phyloP scores from a whole-genome alignment of 495 filamentous ascomycete genomes.

The Gamarada debralockiae region DNA sequence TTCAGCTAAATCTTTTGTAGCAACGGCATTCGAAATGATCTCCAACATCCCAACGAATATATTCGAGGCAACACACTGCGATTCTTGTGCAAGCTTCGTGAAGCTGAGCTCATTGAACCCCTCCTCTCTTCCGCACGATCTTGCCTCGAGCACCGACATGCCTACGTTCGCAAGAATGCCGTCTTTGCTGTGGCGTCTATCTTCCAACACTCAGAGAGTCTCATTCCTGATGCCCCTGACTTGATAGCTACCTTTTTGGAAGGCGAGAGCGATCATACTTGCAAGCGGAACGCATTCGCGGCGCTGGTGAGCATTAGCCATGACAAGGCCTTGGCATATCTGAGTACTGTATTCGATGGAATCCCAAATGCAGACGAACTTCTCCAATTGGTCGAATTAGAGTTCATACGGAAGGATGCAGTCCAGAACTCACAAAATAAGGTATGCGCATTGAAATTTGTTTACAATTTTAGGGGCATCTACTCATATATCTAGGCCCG shows the following conservation, averaged over 20 bases:
- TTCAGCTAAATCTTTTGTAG: slow-evolving; percentile 38
- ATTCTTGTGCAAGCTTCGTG: slow-evolving; percentile 94
- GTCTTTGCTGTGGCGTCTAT: slow-evolving; percentile 94
- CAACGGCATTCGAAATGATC: slow-evolving; percentile 95
- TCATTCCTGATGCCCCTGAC: slow-evolving; percentile 96
- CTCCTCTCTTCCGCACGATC: slow-evolving; percentile 85
- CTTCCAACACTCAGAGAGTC: slow-evolving; percentile 80
- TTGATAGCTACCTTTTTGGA: slow-evolving; percentile 88
- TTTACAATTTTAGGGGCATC: background rate
- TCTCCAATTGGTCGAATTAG: slow-evolving; percentile 86
- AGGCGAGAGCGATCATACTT: slow-evolving; percentile 88
- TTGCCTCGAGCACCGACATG: slow-evolving; percentile 93
- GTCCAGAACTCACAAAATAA: slow-evolving; percentile 91
- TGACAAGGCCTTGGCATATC: slow-evolving; percentile 85
- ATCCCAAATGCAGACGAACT: slow-evolving; percentile 94
- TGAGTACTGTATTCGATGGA: slow-evolving; percentile 87
- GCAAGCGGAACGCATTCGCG: slow-evolving; percentile 97
- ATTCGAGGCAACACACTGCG: slow-evolving; percentile 94
- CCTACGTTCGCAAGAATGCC: slow-evolving; percentile 97
- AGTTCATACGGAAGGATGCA: slow-evolving; percentile 98
- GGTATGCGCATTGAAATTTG: slow-evolving; percentile 40
- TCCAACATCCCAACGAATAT: slow-evolving; percentile 98
- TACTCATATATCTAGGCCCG: slow-evolving; percentile 55
- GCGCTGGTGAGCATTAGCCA: slow-evolving; percentile 89
- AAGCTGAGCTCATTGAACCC: slow-evolving; percentile 94